These are phyloP conservation scores for Aquanectria penicillioides DNA, from an alignment of 2,329 filamentous ascomycete genomes.

Conservation along the genomic window DNA sequence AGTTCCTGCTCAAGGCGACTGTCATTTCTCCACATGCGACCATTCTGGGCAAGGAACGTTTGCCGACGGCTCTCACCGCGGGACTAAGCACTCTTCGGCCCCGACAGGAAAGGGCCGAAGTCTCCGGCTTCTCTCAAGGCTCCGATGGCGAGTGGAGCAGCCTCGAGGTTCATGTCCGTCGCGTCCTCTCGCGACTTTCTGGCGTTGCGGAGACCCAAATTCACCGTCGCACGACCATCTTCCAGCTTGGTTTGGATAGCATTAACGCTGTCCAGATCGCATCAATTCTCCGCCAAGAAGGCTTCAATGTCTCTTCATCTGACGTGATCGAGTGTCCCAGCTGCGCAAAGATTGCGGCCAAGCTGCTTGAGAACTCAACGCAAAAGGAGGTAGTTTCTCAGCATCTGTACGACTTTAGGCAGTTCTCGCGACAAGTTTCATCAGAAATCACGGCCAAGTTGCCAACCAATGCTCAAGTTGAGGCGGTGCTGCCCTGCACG, in stretches of 20 bases:
- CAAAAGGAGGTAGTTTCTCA: background rate
- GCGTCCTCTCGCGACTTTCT: constrained; percentile 68
- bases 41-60: constrained; percentile 21
- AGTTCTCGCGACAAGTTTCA: constrained; percentile 49
- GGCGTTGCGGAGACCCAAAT: constrained; percentile 62
- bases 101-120: constrained; percentile 31
- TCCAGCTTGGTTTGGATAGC: constrained; percentile 89
- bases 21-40: constrained; percentile 42
- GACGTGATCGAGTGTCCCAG: constrained; percentile 77
- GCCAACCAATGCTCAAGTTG: constrained; percentile 49
- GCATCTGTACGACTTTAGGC: constrained; percentile 49
- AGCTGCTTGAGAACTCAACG: constrained; percentile 32
- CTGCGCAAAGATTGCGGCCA: constrained; percentile 51
- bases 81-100: constrained; percentile 36
- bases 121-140: constrained; percentile 20
- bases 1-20: constrained; percentile 39
- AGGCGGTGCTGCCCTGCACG: constrained; percentile 79
- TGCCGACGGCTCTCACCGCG: constrained; percentile 35
- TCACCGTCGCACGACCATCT: constrained; percentile 74
- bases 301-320: constrained; percentile 68
- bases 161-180: constrained; percentile 63
- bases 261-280: constrained; percentile 87
- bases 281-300: constrained; percentile 68
- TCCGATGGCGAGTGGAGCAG: constrained; percentile 56
- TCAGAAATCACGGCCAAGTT: constrained; percentile 40